Evolutionary conservation across 1,284 basidiomycete genomes (phyloP).

Genomic region (Amylostereum areolatum): DNA sequence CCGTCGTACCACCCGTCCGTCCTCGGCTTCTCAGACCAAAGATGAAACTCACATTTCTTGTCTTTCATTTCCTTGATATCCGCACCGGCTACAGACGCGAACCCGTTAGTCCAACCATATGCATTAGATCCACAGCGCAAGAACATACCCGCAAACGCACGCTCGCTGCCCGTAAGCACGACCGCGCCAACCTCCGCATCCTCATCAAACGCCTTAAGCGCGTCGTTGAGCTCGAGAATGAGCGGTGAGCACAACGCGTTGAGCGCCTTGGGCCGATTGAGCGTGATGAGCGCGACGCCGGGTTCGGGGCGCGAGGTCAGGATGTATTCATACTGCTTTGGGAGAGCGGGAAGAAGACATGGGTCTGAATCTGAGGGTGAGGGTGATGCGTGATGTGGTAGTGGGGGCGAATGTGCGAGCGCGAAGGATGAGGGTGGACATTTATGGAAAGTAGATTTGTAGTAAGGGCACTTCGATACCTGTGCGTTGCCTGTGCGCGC

Average conservation of each 20-base stretch:
- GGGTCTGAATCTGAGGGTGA: constrained; percentile 3
- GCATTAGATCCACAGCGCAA: constrained; percentile 9
- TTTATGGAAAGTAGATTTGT: background rate
- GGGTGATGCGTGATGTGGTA: background rate
- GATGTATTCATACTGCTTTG: constrained; percentile 59
- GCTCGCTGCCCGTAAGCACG: constrained; percentile 91
- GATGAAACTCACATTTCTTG: constrained; percentile 68
- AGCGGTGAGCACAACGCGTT: constrained; percentile 87
- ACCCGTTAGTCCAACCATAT: background rate
- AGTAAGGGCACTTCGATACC: too few relatives aligned
- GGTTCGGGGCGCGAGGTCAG: constrained; percentile 69
- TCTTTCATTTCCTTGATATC: constrained; percentile 95
- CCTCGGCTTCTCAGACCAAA: background rate
- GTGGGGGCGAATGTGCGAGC: background rate
- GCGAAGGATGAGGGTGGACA: constrained; percentile 8
- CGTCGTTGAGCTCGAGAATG: constrained; percentile 74
- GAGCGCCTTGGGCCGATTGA: constrained; percentile 95
- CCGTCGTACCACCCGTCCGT: too few relatives aligned
- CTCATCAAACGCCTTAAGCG: constrained; percentile 64
- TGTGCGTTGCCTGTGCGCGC: too few relatives aligned
- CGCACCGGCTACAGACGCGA: constrained; percentile 57
- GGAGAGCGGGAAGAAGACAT: constrained; percentile 14
- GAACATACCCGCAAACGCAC: constrained; percentile 82
- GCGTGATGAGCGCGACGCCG: constrained; percentile 81
- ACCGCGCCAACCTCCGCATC: constrained; percentile 78